Base-by-base conservation (phyloP, 2,329 filamentous ascomycete species). In the Colletotrichum endophyticum region DNA sequence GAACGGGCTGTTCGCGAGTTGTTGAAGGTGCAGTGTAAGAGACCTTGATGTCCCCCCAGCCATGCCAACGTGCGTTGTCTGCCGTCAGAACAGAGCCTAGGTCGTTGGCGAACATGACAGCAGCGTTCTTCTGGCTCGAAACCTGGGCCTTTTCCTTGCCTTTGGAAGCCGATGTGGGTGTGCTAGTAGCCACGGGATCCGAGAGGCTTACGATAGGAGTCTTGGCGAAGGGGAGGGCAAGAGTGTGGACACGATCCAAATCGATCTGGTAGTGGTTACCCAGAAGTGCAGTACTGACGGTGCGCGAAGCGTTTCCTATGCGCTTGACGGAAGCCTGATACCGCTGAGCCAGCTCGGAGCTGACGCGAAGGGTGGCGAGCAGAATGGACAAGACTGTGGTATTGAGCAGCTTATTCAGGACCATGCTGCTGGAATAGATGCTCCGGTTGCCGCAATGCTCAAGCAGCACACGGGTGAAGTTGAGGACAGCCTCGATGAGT, bases 381-480 rank as follows among this genome's bases (percentile, higher is more conserved):
- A 99, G 89, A 66, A 99, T 90, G 32, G 93, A 91, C 73, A 96
- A 89, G 28, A 94, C 96, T 4, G 95, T 96, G 61, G 95, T 96
- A 84, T 98, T 95, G 75, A 99, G 91, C 56, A 99, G 90, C 82
- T 96, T 94, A 83, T 96, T 97, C 77, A 99, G 88, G 81, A 98
- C 95, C 79, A 94, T 90, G 84, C 96, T 99, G 88, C 97, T 99
- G 77, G 94, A 95, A 84, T 99, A 99, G 81, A 99, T 93, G 86
- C 96, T 98, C 80, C 98, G 91, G 83, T 99, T 99, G 76, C 96
- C 97, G 85, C 97, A 99, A 83, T 98, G 97, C 83, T 99, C 95
- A 68, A 99, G 87, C 34, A 99, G 89, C 84, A 98, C 91, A 77
- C 94, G 92, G 27, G 96, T 98, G 85, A 99, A 99, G 80, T 92